Evolutionary conservation across 2,329 filamentous ascomycete species (phyloP), one percentile per base, ranked within the genome.

Genomic region (Corynespora cassiicola): DNA sequence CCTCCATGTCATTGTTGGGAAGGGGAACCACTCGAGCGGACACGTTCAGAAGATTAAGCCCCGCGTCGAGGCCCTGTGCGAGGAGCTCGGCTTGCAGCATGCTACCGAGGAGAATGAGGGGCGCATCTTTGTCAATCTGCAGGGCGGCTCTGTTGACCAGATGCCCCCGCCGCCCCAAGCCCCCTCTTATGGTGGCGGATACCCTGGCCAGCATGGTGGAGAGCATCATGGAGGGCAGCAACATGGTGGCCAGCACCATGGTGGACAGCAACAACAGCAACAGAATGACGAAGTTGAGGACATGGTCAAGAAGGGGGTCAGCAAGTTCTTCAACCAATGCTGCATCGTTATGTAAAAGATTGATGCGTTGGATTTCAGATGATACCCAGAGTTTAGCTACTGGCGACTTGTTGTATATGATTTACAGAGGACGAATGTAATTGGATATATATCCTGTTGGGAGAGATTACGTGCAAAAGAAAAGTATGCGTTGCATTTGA

Each of bases 21-120:
- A 92, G 71, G 94, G 94, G 3, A 94, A 95, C 67, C 94, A 99
- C 73, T 89, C 84, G 33, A 75, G 73, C 7, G 81, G 85, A 51
- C 87, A 94, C 59, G 79, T 97, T 16, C 90, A 96, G 70, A 96
- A 94, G 77, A 85, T 99, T 69, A 96, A 95, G 73, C 94, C 94
- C n/a, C 80, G 88, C 45, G 90, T 97, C 27, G 91, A 97, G 73
- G 79, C 88, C 65, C 77, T 97, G 31, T 96, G 92, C 69, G 80
- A 76, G 31, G 87, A 96, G 65, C 71, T 95, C 28, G 89, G 91
- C 0, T 75, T 99, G 37, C 80, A 90, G 57, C 96, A 87, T 69
- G 72, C 79, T 39, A 95, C 90, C 1, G 94, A 97, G 74, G 85
- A 87, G 31, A 97, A 99, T 56, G 87, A 86, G 7, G 94, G 94